Evolutionary conservation across 1,284 basidiomycete species (phyloP).

Genomic region (Naganishia cerealis): DNA sequence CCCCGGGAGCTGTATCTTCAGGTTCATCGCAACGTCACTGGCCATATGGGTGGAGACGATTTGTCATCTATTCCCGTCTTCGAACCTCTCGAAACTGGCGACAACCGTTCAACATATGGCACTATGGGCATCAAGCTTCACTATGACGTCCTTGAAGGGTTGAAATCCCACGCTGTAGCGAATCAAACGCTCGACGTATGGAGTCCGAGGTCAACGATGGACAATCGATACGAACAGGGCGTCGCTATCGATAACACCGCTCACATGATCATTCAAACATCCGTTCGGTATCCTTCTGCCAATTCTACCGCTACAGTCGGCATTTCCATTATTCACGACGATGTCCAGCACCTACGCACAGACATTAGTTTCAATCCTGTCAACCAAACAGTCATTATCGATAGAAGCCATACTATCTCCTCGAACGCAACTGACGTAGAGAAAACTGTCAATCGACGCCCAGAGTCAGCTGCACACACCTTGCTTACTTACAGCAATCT

Average conservation of each 20-base stretch:
- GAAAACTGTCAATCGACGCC: slow-evolving; percentile 21
- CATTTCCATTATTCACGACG: slow-evolving; percentile 19
- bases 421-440: slow-evolving; percentile 4
- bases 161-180: not conserved
- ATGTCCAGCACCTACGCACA: not conserved
- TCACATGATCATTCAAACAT: slow-evolving; percentile 18
- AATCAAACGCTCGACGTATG: not conserved
- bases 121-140: slow-evolving; percentile 35
- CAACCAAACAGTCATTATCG: slow-evolving; percentile 5
- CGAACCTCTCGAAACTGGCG: not conserved
- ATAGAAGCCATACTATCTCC: slow-evolving; percentile 27
- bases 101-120: not conserved
- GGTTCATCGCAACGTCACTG: slow-evolving; percentile 10
- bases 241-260: slow-evolving; percentile 24
- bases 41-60: slow-evolving; percentile 10
- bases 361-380: slow-evolving; percentile 17
- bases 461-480: slow-evolving; percentile 27
- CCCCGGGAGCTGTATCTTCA: slow-evolving; percentile 37
- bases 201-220: not conserved
- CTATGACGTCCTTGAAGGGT: slow-evolving; percentile 21
- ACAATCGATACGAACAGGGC: not conserved
- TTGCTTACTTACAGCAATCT: slow-evolving; percentile 1
- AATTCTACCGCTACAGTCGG: slow-evolving; percentile 10
- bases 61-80: slow-evolving; percentile 26
- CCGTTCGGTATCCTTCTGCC: slow-evolving; percentile 10